Evolutionary conservation across 78 protist species (phyloP).

Genomic region (Dictyostelium firmibasis): DNA sequence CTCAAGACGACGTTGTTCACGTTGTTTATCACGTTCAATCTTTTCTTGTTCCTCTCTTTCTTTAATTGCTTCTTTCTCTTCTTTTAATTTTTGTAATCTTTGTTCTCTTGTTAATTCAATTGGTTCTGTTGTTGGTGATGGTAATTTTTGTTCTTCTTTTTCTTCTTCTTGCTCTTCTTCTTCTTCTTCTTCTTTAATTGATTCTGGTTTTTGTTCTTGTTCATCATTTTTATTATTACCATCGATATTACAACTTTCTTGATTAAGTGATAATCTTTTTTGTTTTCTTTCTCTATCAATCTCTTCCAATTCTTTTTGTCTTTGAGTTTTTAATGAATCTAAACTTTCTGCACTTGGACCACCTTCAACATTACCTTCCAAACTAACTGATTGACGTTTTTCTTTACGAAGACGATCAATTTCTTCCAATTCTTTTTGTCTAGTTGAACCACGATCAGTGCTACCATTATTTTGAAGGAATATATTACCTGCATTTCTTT

Average conservation of each 20-base stretch:
- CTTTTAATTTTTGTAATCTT: constrained; percentile 12
- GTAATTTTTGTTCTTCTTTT: not conserved
- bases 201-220: not conserved
- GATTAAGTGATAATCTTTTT: constrained; percentile 5
- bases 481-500: not conserved
- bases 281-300: constrained; percentile 30
- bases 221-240: not conserved
- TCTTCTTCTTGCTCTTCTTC: not conserved
- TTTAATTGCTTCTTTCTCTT: not conserved
- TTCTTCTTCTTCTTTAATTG: constrained; percentile 10
- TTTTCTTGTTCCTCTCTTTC: constrained; percentile 11
- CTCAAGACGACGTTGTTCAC: constrained; percentile 32
- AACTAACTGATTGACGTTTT: not conserved
- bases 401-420: constrained; percentile 2
- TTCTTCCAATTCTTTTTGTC: constrained; percentile 38
- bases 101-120: constrained; percentile 1
- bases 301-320: constrained; percentile 44
- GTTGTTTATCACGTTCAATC: constrained; percentile 21
- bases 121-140: not conserved
- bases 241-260: not conserved
- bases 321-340: not conserved
- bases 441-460: not conserved
- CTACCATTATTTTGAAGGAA: constrained; percentile 25
- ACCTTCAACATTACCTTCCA: not conserved
- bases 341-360: not conserved